These are phyloP conservation scores for Pythium insidiosum DNA, from an alignment of 352 stramenopile genomes.

Conservation along the genomic window DNA sequence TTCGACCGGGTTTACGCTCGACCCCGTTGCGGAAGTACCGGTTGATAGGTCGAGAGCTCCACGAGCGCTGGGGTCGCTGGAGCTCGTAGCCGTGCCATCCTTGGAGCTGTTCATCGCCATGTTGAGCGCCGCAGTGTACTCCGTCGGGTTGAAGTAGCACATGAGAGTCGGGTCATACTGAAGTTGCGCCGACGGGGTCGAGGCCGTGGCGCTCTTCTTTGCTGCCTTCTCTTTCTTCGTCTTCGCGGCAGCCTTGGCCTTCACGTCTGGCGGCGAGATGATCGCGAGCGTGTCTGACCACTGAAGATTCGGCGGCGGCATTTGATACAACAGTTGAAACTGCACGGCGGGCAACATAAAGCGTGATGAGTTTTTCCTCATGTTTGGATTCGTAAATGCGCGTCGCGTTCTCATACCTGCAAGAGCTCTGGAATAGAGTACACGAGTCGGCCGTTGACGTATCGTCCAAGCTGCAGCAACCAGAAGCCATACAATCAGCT, in stretches of 20 bases:
- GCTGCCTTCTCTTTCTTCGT: constrained; percentile 26
- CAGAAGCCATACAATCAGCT: no score
- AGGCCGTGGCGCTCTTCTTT: constrained; percentile 22
- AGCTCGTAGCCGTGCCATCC: constrained; percentile 6
- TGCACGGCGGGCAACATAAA: no score
- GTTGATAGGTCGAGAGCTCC: no score
- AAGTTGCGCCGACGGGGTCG: constrained; percentile 17
- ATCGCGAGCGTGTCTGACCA: constrained; percentile 56
- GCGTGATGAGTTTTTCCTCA: no score
- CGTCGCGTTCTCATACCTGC: no score
- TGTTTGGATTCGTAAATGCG: no score
- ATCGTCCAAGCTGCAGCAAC: constrained; percentile 3
- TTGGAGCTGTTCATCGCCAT: constrained; percentile 25
- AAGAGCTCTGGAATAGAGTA: constrained; percentile 63
- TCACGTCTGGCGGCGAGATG: constrained; percentile 33
- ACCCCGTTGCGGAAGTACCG: no score
- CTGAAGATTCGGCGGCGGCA: constrained; percentile 53
- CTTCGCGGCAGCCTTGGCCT: constrained; percentile 25
- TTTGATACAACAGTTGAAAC: constrained; percentile 67
- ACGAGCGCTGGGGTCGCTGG: no score
- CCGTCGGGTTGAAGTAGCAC: constrained; percentile 72
- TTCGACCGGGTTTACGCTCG: constrained; percentile 54
- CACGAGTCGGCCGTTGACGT: constrained; percentile 39
- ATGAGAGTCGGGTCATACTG: constrained; percentile 69
- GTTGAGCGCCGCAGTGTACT: constrained; percentile 60